Evolutionary conservation across 1,284 basidiomycete genomes (phyloP), one percentile per base, ranked within the genome.

Genomic region (Cutaneotrichosporon sp.): DNA sequence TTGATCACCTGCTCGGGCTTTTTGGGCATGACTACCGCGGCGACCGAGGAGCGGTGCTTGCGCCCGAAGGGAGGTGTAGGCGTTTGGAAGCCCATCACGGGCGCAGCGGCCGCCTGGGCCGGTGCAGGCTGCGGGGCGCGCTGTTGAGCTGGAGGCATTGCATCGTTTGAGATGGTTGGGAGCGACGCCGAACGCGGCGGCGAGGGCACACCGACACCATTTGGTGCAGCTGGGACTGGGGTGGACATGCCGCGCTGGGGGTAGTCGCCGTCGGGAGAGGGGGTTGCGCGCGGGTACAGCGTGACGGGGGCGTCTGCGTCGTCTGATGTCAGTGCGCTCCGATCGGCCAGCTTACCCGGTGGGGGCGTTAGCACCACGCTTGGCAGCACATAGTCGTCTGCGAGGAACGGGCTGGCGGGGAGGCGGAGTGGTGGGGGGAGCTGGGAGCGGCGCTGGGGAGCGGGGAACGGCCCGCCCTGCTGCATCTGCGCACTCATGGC

Each of bases 311-410:
- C 57, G 24, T 52, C 55, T 8, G 51, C 52, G 31, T 65, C 64
- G 14, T 65, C 64, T 65, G 36, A 6, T 16, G 29, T 33, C 27
- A 27, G 46, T 50, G 18, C 13, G 47, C 18, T 50, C 25, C 47
- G 14, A n/a, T 27, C 25, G 9, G 14, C 5, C 47, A 54, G 29
- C 60, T 51, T 25, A 65, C 64, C 64, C 38, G 56, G 57, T 18
- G 63, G 63, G 7, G 64, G 64, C 3, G 58, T 62, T 4, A 65
- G 38, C 1, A 62, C 58, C 20, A 65, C 64, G 7, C 34, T 31
- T 0, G 64, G 64, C 22, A 62, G 60, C 2, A 34, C 33, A 24
- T 36, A 22, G 33, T 42, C 38, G 22, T 34, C 42, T 22, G 55
- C n/a, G 9, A 50, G 47, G 18, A 29, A n/a, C 6, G 54, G 33